Conservation (phyloP, 352 stramenopile species). For the Globisporangium sylvaticum region DNA sequence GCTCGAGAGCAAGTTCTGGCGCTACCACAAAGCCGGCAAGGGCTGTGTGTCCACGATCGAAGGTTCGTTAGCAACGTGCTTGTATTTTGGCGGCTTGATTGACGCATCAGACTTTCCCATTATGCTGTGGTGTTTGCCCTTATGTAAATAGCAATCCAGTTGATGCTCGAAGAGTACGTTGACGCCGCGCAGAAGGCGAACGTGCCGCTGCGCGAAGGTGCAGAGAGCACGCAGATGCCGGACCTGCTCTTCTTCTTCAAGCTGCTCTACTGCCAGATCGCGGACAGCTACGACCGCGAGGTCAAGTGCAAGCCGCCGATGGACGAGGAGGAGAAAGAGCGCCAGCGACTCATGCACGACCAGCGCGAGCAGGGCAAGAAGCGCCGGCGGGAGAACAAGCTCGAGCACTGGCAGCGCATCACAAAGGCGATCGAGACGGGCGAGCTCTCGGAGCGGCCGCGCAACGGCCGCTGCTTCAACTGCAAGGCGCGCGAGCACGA, state of each 20-base stretch:
- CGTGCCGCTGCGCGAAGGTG: constrained; percentile 28
- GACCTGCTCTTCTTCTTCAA: constrained; percentile 86
- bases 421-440: constrained; percentile 40
- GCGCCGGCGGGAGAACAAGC: constrained; percentile 67
- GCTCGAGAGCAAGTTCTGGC: constrained; percentile 84
- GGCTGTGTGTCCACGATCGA: constrained; percentile 89
- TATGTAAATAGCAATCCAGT: constrained; percentile 56
- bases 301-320: constrained; percentile 67
- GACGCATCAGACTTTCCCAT: not conserved
- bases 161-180: constrained; percentile 80
- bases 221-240: constrained; percentile 35
- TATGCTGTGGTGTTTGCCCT: not conserved
- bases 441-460: constrained; percentile 43
- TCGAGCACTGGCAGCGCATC: constrained; percentile 50
- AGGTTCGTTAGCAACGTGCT: constrained; percentile 34
- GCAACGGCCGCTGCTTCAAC: constrained; percentile 77
- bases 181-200: constrained; percentile 31
- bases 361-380: constrained; percentile 39
- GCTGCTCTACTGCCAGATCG: constrained; percentile 66
- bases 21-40: constrained; percentile 80
- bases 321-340: constrained; percentile 77
- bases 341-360: constrained; percentile 59
- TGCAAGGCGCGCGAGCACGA: constrained; percentile 81
- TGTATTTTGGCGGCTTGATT: not conserved
- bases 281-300: constrained; percentile 56